phyloP scores from a whole-genome alignment of 768 basidiomycete species.

The Boletus reticuloceps region DNA sequence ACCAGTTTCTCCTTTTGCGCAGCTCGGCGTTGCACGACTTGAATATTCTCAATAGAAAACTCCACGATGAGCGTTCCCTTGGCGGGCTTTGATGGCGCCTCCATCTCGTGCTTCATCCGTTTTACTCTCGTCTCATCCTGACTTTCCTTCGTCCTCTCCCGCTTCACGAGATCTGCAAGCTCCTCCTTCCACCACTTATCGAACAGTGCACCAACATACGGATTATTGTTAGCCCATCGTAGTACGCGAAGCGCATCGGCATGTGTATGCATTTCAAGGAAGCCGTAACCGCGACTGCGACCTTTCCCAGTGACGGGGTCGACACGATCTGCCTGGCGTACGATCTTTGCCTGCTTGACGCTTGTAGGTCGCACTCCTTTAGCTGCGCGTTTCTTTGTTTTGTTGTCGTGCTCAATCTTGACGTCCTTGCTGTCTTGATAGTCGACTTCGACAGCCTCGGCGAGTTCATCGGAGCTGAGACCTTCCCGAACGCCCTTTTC shows the following conservation, averaged over 20 bases:
- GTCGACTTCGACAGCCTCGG: slow-evolving; percentile 38
- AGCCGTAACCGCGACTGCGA: slow-evolving; percentile 91
- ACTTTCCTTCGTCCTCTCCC: slow-evolving; percentile 47
- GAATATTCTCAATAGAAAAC: slow-evolving; percentile 93
- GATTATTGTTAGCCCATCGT: slow-evolving; percentile 93
- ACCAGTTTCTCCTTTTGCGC: slow-evolving; percentile 43
- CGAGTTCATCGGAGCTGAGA: slow-evolving; percentile 71
- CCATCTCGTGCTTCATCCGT: slow-evolving; percentile 56
- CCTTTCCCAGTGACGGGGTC: slow-evolving; percentile 87
- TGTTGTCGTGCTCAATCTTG: slow-evolving; percentile 22
- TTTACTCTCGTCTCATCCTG: slow-evolving; percentile 53
- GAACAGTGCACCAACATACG: slow-evolving; percentile 60
- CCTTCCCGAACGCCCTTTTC: slow-evolving; percentile 54
- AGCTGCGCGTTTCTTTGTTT: slow-evolving; percentile 23
- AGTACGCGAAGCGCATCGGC: slow-evolving; percentile 88
- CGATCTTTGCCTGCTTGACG: slow-evolving; percentile 90
- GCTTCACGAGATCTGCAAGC: slow-evolving; percentile 52
- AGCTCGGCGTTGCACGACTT: slow-evolving; percentile 78
- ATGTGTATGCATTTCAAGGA: slow-evolving; percentile 86
- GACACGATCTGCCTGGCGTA: slow-evolving; percentile 85
- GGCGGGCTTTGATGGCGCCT: slow-evolving; percentile 35
- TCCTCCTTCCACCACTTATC: slow-evolving; percentile 87
- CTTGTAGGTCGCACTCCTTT: slow-evolving; percentile 36
- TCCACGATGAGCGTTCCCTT: slow-evolving; percentile 76
- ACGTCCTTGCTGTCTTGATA: slow-evolving; percentile 25